Conservation (phyloP, 257 asterid species). For the Thymus mandschuricus region DNA sequence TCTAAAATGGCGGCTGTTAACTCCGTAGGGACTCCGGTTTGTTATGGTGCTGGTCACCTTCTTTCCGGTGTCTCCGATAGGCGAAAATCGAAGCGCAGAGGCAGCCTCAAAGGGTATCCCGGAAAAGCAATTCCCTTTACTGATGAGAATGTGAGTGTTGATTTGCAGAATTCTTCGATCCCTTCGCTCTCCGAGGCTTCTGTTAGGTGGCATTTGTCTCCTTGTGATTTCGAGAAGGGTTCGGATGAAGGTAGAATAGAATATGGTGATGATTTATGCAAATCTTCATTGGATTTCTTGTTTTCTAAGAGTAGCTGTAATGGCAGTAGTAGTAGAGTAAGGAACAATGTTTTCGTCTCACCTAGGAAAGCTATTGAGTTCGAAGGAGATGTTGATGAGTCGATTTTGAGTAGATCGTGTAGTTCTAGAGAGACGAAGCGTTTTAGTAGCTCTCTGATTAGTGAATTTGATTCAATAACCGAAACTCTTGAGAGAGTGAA, state of each 20-base stretch:
- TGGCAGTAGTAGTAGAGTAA: constrained; percentile 31
- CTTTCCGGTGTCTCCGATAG: constrained; percentile 76
- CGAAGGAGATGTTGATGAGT: background rate
- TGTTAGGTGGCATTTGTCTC: constrained; percentile 61
- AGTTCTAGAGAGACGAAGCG: background rate
- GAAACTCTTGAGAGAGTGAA: constrained; percentile 36
- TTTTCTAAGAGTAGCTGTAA: constrained; percentile 28
- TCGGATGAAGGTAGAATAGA: constrained; percentile 19
- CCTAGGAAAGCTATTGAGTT: background rate
- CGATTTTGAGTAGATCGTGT: background rate
- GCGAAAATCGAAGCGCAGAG: constrained; percentile 76
- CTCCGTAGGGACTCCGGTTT: constrained; percentile 63
- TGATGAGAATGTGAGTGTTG: constrained; percentile 19
- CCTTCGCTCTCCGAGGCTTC: constrained; percentile 74
- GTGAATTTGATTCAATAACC: constrained; percentile 37
- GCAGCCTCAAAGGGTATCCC: constrained; percentile 61
- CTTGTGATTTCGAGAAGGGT: constrained; percentile 36
- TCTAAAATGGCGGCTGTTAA: constrained; percentile 40
- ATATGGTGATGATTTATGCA: constrained; percentile 19
- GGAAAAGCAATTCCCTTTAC: constrained; percentile 28
- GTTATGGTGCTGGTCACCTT: constrained; percentile 82
- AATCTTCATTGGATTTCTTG: constrained; percentile 34
- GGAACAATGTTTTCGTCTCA: background rate
- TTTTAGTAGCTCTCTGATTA: background rate
- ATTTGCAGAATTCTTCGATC: constrained; percentile 41